Evolutionary conservation across 129 eudicot species (phyloP), one percentile per base, ranked within the genome.

Genomic region (Rutidosis leptorrhynchoides): DNA sequence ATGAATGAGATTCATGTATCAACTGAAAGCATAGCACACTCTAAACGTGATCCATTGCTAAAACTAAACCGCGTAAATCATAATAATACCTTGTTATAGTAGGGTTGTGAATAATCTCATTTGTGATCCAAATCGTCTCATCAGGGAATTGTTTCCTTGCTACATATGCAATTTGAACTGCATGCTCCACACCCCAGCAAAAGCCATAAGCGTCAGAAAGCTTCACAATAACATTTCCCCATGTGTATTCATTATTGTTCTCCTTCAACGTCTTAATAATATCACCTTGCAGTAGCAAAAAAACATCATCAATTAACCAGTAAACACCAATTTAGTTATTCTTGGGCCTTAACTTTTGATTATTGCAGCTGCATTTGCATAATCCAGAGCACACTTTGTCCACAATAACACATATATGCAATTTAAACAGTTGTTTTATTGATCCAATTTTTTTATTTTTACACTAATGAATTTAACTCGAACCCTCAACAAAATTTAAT

Each of bases 41-140:
- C n/a, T 26, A 65, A 46, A 19, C 24, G 48, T 27, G 26, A 12
- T n/a, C 51, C 61, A 51, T 51, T 45, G 12, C 11, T 30, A 63
- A 43, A 24, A 5, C 33, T 40, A 42, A 64, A 22, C 23, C 45
- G 20, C 11, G 9, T 6, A 21, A 56, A 33, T 19, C 55, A 46
- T 46, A 17, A 52, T 51, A 16, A 64, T 71, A 87, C 96, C 97
- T 82, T 79, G 56, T 87, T 91, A 64, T 94, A 61, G 90, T 91
- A 19, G 97, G 97, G 56, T 87, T 91, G 72, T 91, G 97, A 71
- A 91, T 85, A 23, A 91, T 91, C 64, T 91, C 94, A 68, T 87
- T 91, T 12, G 97, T 91, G 58, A 91, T 72, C 97, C 96, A 91
- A n/a, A 91, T 85, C 74, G 65, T 91, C 80, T 85, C 86, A 4